A percentile compares a stretch with the other conserved stretches of the same genome.
Conservation (phyloP, 306 rosid species). For the Vigna reflexopilosa region DNA sequence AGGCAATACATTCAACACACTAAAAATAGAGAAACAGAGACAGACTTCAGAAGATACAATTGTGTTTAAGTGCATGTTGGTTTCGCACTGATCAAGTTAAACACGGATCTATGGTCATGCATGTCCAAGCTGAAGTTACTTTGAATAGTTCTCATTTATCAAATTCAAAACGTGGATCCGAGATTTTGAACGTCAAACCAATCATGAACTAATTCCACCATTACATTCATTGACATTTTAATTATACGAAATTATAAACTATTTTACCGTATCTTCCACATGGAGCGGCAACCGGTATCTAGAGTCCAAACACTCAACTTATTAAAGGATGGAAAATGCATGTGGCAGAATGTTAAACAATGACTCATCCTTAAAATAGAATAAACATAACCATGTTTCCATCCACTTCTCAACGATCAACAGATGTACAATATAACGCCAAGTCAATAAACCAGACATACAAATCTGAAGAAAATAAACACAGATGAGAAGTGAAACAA, state of each 20-base stretch:
- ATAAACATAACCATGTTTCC: neutral
- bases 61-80: neutral
- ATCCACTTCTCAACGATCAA: neutral
- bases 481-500: constrained; percentile 12
- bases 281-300: neutral
- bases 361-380: neutral
- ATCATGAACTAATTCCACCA: neutral
- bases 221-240: neutral
- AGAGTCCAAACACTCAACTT: neutral
- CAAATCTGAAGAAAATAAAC: constrained; percentile 17
- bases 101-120: too few species aligned
- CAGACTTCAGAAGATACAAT: neutral
- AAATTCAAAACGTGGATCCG: too few species aligned
- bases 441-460: neutral
- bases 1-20: neutral
- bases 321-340: neutral
- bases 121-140: too few species aligned
- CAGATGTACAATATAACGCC: neutral
- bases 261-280: neutral
- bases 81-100: too few species aligned
- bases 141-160: too few species aligned
- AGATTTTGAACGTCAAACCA: too few species aligned
- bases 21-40: neutral
- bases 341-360: neutral
- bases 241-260: neutral